phyloP scores from a whole-genome alignment of 176 grass and related monocot genomes.

The Carex scoparia region DNA sequence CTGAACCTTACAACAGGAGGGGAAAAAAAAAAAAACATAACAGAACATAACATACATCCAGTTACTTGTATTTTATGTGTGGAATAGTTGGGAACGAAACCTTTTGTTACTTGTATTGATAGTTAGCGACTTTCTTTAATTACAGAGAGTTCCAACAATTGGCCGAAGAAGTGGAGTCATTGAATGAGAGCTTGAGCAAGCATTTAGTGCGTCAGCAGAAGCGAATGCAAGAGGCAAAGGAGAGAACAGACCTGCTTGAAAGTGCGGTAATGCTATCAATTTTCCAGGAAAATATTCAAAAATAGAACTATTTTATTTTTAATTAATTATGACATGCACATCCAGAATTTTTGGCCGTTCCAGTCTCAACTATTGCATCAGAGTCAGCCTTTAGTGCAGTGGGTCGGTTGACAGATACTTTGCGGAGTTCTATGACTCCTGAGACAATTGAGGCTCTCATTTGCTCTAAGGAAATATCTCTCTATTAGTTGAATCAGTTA shows the following conservation, averaged over 20 bases:
- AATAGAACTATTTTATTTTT: neutral
- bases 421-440: too few relatives aligned
- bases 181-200: slow-evolving; percentile 67
- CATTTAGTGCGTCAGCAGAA: slow-evolving; percentile 67
- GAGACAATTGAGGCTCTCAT: too few relatives aligned
- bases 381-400: too few relatives aligned
- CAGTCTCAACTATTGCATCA: too few relatives aligned
- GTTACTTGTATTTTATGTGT: neutral
- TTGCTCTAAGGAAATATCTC: too few relatives aligned
- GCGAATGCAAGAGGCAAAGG: slow-evolving; percentile 67
- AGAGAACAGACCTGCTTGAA: slow-evolving; percentile 72
- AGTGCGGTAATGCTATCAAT: slow-evolving; percentile 58
- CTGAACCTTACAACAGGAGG: too few relatives aligned
- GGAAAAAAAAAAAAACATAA: too few relatives aligned
- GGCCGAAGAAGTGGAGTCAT: slow-evolving; percentile 74
- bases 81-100: neutral
- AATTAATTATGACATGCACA: neutral
- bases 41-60: too few relatives aligned
- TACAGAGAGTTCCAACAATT: slow-evolving; percentile 87
- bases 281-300: slow-evolving; percentile 2
- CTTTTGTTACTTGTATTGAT: neutral
- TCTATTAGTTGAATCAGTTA: too few relatives aligned
- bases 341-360: neutral
- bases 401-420: too few relatives aligned
- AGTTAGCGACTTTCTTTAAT: neutral